Conservation (phyloP, 2,329 filamentous ascomycete genomes). For the Sclerotinia sclerotiorum region DNA sequence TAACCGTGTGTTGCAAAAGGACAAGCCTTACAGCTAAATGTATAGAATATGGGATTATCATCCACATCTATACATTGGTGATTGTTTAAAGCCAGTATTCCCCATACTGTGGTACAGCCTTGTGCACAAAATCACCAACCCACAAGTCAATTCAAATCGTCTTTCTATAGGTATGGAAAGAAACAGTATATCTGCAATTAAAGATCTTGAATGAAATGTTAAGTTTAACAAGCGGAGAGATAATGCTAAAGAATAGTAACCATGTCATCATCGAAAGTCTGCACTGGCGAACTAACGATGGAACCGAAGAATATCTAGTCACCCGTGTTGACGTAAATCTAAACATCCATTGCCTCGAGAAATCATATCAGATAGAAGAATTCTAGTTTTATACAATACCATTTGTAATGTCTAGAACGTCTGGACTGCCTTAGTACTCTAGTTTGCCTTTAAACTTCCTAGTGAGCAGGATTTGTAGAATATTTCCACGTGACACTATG, state of each 20-base stretch:
- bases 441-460: not conserved
- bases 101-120: not conserved
- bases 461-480: not conserved
- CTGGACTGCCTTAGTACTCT: not conserved
- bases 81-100: conserved; percentile 2
- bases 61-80: not conserved
- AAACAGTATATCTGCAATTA: not conserved
- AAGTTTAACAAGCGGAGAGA: not conserved
- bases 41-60: not conserved
- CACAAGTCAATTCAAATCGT: not conserved
- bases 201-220: not conserved
- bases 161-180: not conserved
- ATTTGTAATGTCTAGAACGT: not conserved
- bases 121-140: not conserved
- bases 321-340: not conserved
- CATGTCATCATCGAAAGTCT: not conserved
- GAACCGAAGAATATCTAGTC: not conserved
- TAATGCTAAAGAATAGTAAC: not conserved
- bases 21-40: not conserved
- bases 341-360: not conserved
- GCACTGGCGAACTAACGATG: not conserved
- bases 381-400: not conserved
- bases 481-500: not conserved
- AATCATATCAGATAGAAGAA: not conserved
- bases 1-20: not conserved